These are phyloP conservation scores for Dentipellis sp. DNA, from an alignment of 768 basidiomycete genomes.

Conservation along the genomic window DNA sequence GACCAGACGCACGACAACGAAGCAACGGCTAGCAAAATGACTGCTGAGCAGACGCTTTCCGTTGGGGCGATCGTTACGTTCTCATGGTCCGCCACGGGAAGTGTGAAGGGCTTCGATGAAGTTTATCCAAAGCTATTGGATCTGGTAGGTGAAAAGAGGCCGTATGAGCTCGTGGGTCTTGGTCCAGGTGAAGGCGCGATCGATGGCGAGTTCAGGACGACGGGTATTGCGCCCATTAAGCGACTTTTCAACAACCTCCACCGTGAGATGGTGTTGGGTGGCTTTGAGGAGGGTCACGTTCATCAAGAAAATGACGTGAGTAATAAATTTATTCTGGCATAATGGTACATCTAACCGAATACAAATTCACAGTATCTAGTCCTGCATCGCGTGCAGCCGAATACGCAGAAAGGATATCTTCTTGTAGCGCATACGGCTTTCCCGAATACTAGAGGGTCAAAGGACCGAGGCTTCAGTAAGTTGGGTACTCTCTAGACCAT, in stretches of 20 bases:
- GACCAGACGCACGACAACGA: slow-evolving; percentile 99
- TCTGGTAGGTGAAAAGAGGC: slow-evolving; percentile 75
- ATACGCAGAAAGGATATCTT: slow-evolving; percentile 85
- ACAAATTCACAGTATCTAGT: slow-evolving; percentile 68
- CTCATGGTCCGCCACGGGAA: slow-evolving; percentile 80
- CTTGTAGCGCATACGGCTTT: slow-evolving; percentile 91
- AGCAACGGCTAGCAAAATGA: slow-evolving; percentile 79
- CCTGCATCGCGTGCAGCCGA: slow-evolving; percentile 85
- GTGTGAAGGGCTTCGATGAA: slow-evolving; percentile 96
- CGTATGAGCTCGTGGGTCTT: slow-evolving; percentile 62
- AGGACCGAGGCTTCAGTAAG: slow-evolving; percentile 75
- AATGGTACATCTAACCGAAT: not conserved
- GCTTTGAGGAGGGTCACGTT: slow-evolving; percentile 88
- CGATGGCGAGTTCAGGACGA: slow-evolving; percentile 12
- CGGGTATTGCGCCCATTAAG: slow-evolving; percentile 31
- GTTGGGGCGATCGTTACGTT: slow-evolving; percentile 92
- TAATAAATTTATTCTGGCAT: not conserved
- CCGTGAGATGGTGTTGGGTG: slow-evolving; percentile 84
- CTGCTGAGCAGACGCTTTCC: slow-evolving; percentile 91
- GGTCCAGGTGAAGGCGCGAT: slow-evolving; percentile 12
- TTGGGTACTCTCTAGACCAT: not conserved
- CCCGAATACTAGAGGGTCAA: slow-evolving; percentile 50
- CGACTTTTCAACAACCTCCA: slow-evolving; percentile 81
- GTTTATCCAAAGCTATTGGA: slow-evolving; percentile 91
- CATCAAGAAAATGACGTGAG: slow-evolving; percentile 90